phyloP scores from a whole-genome alignment of 73 alveolate genomes.

The Symbiodinium natans region DNA sequence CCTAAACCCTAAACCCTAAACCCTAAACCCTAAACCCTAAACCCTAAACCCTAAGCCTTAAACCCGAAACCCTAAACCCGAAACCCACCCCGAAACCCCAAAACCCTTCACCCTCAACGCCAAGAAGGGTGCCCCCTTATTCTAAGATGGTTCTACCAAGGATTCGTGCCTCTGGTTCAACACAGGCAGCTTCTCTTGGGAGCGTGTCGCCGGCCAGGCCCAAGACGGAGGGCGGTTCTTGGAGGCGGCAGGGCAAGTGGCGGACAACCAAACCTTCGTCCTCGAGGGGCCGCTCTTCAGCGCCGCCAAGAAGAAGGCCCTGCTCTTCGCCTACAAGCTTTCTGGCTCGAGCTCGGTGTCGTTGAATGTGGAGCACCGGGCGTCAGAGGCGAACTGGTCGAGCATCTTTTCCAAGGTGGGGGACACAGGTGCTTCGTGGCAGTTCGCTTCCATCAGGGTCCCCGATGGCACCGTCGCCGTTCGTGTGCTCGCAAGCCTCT shows the following conservation, averaged over 20 bases:
- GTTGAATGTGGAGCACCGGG: not conserved
- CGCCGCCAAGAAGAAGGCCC: not conserved
- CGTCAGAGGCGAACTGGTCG: not conserved
- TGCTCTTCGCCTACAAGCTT: not conserved
- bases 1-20: no score
- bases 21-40: no score
- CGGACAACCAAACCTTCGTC: not conserved
- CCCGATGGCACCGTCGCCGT: not conserved
- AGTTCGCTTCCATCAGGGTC: not conserved
- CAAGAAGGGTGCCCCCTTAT: no score
- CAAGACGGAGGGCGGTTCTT: not conserved
- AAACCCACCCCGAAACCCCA: no score
- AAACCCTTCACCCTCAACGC: no score
- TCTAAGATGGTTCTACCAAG: no score
- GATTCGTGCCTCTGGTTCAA: not conserved
- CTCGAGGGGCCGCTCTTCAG: not conserved
- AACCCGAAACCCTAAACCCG: no score
- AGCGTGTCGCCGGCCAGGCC: not conserved
- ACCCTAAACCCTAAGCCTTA: no score
- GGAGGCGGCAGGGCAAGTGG: not conserved
- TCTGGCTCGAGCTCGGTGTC: not conserved
- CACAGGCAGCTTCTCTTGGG: not conserved
- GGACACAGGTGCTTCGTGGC: not conserved
- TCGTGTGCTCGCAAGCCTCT: not conserved
- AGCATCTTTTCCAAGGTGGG: not conserved